A percentile compares a stretch with the other conserved stretches of the same genome.
Conservation (phyloP, 2,329 filamentous ascomycete species). For the Exserohilum rostratum region DNA sequence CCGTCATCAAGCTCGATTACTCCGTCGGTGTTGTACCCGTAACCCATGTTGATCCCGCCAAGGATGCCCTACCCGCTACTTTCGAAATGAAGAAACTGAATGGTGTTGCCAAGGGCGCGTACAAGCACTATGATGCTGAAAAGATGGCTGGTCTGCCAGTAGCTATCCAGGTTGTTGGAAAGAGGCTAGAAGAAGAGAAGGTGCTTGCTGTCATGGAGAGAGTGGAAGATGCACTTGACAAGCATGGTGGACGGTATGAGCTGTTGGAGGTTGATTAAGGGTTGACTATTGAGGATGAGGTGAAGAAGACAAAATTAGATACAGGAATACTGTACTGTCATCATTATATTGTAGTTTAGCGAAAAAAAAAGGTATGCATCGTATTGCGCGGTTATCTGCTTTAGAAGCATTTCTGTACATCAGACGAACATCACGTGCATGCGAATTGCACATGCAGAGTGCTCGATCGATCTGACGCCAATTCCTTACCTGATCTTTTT, state of each 20-base stretch:
- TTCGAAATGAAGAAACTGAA: constrained; percentile 72
- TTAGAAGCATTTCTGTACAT: no score
- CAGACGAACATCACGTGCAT: no score
- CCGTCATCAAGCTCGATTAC: constrained; percentile 73
- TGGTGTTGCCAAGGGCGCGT: constrained; percentile 79
- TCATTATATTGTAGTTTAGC: no score
- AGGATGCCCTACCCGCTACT: constrained; percentile 68
- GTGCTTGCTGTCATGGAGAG: constrained; percentile 80
- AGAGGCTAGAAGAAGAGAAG: constrained; percentile 84
- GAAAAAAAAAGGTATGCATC: no score
- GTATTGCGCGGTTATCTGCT: no score
- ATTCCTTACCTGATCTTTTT: no score
- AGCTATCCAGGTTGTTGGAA: constrained; percentile 81
- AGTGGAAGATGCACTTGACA: constrained; percentile 74
- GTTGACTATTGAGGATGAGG: neutral
- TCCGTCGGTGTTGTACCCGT: constrained; percentile 81
- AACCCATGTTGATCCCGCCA: constrained; percentile 75
- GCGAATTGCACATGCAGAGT: no score
- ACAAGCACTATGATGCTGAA: constrained; percentile 80
- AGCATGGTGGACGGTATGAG: constrained; percentile 57
- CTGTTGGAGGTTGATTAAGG: constrained; percentile 54
- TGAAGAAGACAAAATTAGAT: neutral
- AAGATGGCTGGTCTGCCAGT: constrained; percentile 89
- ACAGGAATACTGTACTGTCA: no score
- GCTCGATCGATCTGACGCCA: no score